phyloP scores from a whole-genome alignment of 257 asterid genomes.

The Solanum medicagineum region DNA sequence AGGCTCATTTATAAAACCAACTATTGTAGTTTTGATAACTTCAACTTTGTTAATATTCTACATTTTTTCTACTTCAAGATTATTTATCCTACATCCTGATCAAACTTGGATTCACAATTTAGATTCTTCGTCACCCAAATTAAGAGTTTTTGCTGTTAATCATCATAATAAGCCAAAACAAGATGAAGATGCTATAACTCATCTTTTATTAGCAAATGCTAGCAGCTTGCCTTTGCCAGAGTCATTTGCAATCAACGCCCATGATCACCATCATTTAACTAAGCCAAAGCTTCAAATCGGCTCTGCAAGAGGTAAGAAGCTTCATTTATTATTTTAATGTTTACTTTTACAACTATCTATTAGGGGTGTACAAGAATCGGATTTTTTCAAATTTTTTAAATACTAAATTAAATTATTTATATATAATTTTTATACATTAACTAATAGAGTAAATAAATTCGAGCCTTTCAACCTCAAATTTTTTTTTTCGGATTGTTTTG shows the following conservation, averaged over 20 bases:
- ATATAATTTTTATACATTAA: too few relatives aligned
- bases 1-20: constrained; percentile 9
- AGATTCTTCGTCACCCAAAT: not conserved
- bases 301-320: not conserved
- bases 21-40: constrained; percentile 20
- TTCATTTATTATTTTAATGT: not conserved
- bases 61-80: constrained; percentile 14
- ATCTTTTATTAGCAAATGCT: not conserved
- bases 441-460: too few relatives aligned
- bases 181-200: not conserved
- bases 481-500: too few relatives aligned
- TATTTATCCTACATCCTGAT: constrained; percentile 12
- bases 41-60: constrained; percentile 15
- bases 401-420: too few relatives aligned
- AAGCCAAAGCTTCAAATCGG: not conserved
- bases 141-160: not conserved
- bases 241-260: not conserved
- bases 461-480: too few relatives aligned
- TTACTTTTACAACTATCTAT: too few relatives aligned
- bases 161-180: not conserved
- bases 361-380: too few relatives aligned
- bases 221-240: not conserved
- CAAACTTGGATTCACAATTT: not conserved
- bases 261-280: not conserved
- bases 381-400: too few relatives aligned